Percentiles rank a stretch among this genome's conserved stretches.
These are phyloP conservation scores for Mucor circinelloides DNA, from an alignment of 371 early-diverging fungal species.

Conservation along the genomic window DNA sequence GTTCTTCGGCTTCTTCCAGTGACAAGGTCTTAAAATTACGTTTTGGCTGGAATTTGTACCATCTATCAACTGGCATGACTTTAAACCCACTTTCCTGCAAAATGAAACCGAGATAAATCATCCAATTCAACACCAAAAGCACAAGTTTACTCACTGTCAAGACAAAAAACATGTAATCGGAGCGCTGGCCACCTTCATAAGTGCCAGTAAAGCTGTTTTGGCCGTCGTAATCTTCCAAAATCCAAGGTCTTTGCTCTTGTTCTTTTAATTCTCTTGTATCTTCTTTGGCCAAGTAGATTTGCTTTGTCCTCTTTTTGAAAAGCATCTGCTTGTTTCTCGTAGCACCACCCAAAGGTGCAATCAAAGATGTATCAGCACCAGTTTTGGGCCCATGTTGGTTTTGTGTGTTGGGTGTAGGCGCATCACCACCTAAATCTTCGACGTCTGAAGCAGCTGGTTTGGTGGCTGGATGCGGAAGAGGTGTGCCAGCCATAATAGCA, in stretches of 20 bases:
- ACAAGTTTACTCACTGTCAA: constrained; percentile 39
- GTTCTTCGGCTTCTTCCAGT: constrained; percentile 92
- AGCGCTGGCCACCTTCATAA: constrained; percentile 77
- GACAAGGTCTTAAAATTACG: constrained; percentile 81
- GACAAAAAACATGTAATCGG: constrained; percentile 83
- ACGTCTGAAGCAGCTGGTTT: background rate
- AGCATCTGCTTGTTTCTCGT: constrained; percentile 77
- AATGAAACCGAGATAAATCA: background rate
- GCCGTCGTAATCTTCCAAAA: constrained; percentile 75
- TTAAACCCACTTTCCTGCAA: constrained; percentile 76
- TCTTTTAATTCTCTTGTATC: constrained; percentile 69
- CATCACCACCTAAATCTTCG: constrained; percentile 20
- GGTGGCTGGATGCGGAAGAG: background rate
- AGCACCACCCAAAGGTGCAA: constrained; percentile 82
- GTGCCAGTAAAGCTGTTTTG: constrained; percentile 73
- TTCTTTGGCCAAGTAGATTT: constrained; percentile 77
- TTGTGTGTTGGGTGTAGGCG: constrained; percentile 23
- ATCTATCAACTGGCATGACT: constrained; percentile 84
- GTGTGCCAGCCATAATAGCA: constrained; percentile 9
- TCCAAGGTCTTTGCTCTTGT: constrained; percentile 80
- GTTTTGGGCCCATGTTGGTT: constrained; percentile 50
- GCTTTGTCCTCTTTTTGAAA: constrained; percentile 83
- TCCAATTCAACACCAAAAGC: background rate
- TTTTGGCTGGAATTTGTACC: constrained; percentile 91
- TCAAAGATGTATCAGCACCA: constrained; percentile 73